phyloP scores from a whole-genome alignment of 345 rosid species.

The sweet orange (Citrus sinensis) region DVS_A1.0 CM039165.1:36517501-36518000 shows the following conservation, averaged over 20 bases:
- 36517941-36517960: constrained; percentile 77
- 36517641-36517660: not conserved
- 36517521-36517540: not conserved
- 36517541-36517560: not conserved
- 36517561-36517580: not conserved
- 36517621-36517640: not conserved
- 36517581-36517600: not conserved
- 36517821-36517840: constrained; percentile 91
- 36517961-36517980: constrained; percentile 36
- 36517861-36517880: constrained; percentile 96
- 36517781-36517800: constrained; percentile 85
- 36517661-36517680: constrained; percentile 35
- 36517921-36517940: constrained; percentile 90
- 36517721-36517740: constrained; percentile 96
- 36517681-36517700: constrained; percentile 78
- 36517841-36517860: constrained; percentile 82
- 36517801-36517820: constrained; percentile 97
- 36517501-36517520: not conserved
- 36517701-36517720: constrained; percentile 97
- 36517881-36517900: constrained; percentile 92
- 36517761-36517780: constrained; percentile 96
- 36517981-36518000: not conserved
- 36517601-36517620: not conserved
- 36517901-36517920: constrained; percentile 96
- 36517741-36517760: constrained; percentile 99